Evolutionary conservation across 768 basidiomycete species (phyloP), one percentile per base, ranked within the genome.

Genomic region (Austroboletus eburneus): DNA sequence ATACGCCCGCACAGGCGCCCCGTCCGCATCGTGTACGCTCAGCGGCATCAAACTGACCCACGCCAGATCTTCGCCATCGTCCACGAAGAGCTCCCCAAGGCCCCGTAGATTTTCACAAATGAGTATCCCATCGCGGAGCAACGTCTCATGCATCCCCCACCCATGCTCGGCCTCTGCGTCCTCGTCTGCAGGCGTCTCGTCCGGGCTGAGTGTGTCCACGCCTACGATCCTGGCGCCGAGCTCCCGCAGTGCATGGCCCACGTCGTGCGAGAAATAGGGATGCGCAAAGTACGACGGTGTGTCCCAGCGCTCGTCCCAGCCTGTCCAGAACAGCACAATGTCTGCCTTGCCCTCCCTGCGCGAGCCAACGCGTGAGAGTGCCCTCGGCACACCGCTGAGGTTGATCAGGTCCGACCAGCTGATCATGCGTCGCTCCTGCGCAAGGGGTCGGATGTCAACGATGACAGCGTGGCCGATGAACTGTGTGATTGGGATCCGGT

Each of bases 81-180:
- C n/a, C 27, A 57, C 61, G 4, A 46, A 63, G 25, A 86, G 57
- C 39, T 51, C 51, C 24, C 73, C 74, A 45, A 88, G 54, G 42
- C 79, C 77, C 9, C 67, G 77, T 57, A 89, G 46, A 52, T 89
- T 90, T 69, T 89, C 87, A 24, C 76, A 84, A 47, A 89, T 85
- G 6, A 85, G 57, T 2, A 78, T 76, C 0, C 78, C 84, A 16
- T 62, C 67, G 18, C 80, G 79, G n/a, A 90, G 70, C 8, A 88
- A 63, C 1, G 65, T 66, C 23, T 80, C 70, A 55, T 90, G 87
- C 43, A 79, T 78, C 12, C 65, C 73, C 59, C 77, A 83, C 29
- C 56, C 58, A 22, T 53, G 53, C 38, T 35, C 42, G 3, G 35
- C 55, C 41, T 30, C 50, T 21, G 36, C 18, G 24, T 43, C 42